phyloP scores from a whole-genome alignment of 1,284 basidiomycete genomes.

The Cerioporus squamosus region DNA sequence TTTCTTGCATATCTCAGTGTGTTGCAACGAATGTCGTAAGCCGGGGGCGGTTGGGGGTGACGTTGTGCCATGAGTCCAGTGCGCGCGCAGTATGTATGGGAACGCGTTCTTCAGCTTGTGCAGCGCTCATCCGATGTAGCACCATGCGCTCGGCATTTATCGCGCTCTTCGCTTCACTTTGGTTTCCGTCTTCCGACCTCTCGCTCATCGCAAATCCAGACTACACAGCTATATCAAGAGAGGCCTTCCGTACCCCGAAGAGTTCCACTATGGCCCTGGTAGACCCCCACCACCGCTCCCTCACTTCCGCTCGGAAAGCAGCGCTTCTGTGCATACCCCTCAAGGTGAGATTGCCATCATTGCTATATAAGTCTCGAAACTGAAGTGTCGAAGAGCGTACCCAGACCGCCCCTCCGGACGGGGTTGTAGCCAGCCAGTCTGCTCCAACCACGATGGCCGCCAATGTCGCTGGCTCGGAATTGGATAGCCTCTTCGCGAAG shows the following conservation, averaged over 20 bases:
- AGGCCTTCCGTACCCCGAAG: slow-evolving; percentile 68
- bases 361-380: not conserved
- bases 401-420: slow-evolving; percentile 2
- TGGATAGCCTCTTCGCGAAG: slow-evolving; percentile 68
- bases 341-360: slow-evolving; percentile 10
- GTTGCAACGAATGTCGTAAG: not conserved
- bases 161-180: too few relatives aligned
- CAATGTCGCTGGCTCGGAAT: slow-evolving; percentile 45
- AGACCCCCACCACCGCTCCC: slow-evolving; percentile 59
- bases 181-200: not conserved
- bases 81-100: too few relatives aligned
- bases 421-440: not conserved
- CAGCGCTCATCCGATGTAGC: too few relatives aligned
- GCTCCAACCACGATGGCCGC: not conserved
- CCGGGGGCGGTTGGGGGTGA: too few relatives aligned
- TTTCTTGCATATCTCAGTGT: not conserved
- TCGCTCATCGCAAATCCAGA: slow-evolving; percentile 38
- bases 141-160: too few relatives aligned
- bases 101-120: too few relatives aligned
- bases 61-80: too few relatives aligned
- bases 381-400: not conserved
- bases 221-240: slow-evolving; percentile 67
- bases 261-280: slow-evolving; percentile 69
- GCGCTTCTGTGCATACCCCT: slow-evolving; percentile 14
- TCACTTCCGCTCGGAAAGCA: slow-evolving; percentile 35